These are phyloP conservation scores for Plectranthus barbatus DNA, from an alignment of 257 asterid genomes.

Conservation along the genomic window DNA sequence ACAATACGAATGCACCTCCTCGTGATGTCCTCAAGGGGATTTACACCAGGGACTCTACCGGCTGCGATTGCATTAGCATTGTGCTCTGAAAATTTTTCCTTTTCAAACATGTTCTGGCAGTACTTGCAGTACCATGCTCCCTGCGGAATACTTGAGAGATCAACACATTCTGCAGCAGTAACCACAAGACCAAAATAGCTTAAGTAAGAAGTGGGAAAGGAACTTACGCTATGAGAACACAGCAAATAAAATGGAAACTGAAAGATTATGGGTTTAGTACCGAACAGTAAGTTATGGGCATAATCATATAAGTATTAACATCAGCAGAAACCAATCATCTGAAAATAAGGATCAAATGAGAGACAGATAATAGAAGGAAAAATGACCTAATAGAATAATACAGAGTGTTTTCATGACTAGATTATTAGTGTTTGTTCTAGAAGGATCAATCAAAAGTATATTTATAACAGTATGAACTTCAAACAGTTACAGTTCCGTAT, in stretches of 20 bases:
- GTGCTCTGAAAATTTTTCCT: conserved; percentile 44
- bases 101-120: conserved; percentile 52
- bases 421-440: background rate
- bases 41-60: conserved; percentile 75
- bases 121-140: conserved; percentile 74
- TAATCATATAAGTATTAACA: background rate
- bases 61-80: conserved; percentile 83
- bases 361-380: background rate
- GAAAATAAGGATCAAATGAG: conserved; percentile 11
- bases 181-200: conserved; percentile 1
- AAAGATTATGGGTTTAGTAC: background rate
- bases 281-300: background rate
- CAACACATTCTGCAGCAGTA: conserved; percentile 56
- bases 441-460: background rate
- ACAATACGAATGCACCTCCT: conserved; percentile 68
- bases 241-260: background rate
- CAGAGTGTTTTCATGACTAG: background rate
- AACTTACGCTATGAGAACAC: background rate
- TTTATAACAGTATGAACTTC: background rate
- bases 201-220: background rate
- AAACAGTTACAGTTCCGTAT: background rate
- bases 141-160: conserved; percentile 41
- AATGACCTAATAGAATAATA: background rate
- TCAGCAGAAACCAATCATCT: background rate
- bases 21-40: conserved; percentile 67